These are phyloP conservation scores for Astrothelium subdiscretum DNA, from an alignment of 495 filamentous ascomycete genomes.

Conservation along the genomic window DNA sequence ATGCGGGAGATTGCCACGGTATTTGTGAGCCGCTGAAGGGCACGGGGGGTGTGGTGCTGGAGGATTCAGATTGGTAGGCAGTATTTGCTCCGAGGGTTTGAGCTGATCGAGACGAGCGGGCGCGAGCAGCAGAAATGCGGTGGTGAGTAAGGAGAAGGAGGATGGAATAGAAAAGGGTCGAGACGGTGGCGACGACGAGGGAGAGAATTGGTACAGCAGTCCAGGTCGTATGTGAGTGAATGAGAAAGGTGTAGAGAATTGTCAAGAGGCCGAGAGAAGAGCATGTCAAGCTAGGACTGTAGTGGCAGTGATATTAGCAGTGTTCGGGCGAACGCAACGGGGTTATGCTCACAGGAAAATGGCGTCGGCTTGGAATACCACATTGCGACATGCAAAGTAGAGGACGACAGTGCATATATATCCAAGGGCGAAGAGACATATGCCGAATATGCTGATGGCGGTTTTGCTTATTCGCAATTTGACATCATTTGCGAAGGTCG, in stretches of 20 bases:
- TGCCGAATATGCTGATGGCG: constrained; percentile 26
- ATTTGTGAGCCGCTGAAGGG: neutral
- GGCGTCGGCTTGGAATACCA: constrained; percentile 25
- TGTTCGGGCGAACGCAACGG: neutral
- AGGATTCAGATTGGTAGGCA: neutral
- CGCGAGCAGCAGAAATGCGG: constrained; percentile 13
- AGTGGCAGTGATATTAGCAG: constrained; percentile 8
- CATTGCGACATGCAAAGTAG: constrained; percentile 23
- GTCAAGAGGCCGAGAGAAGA: constrained; percentile 28
- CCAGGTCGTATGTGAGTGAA: constrained; percentile 20
- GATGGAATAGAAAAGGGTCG: constrained; percentile 23
- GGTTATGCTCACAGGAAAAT: constrained; percentile 22
- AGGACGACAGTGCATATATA: constrained; percentile 29
- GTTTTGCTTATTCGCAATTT: constrained; percentile 21
- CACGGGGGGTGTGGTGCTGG: neutral
- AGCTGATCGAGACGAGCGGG: constrained; percentile 1
- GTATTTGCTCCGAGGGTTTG: constrained; percentile 11
- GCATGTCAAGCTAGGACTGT: constrained; percentile 13
- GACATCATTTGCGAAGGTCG: constrained; percentile 23
- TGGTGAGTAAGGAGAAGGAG: constrained; percentile 28
- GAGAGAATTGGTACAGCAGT: constrained; percentile 18
- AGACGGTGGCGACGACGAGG: constrained; percentile 18
- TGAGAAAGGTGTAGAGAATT: constrained; percentile 29
- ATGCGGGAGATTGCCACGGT: constrained; percentile 9
- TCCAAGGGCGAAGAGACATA: constrained; percentile 27